These are phyloP conservation scores for Sporothrix pseudoabietina DNA, from an alignment of 2,329 filamentous ascomycete genomes.

Conservation along the genomic window DNA sequence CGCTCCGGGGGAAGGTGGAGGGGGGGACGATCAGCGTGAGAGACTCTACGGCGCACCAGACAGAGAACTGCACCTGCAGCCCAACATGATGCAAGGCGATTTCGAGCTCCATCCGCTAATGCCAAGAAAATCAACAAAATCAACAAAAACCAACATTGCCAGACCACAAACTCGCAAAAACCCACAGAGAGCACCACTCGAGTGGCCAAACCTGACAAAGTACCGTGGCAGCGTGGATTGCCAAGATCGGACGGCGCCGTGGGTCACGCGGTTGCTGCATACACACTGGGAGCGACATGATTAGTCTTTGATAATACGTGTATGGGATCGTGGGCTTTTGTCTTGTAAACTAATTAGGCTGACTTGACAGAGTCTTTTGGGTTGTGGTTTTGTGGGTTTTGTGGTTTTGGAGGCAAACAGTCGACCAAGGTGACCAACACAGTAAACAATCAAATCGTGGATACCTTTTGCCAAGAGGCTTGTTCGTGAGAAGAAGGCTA, in stretches of 20 bases:
- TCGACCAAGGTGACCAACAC: not conserved
- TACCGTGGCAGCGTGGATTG: not conserved
- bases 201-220: constrained; percentile 4
- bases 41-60: constrained; percentile 20
- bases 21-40: constrained; percentile 10
- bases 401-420: not conserved
- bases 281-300: not conserved
- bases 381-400: not conserved
- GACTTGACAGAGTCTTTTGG: not conserved
- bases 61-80: constrained; percentile 14
- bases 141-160: not conserved
- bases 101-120: not conserved
- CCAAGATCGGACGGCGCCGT: constrained; percentile 11
- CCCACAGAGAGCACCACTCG: not conserved
- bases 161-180: not conserved
- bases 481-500: not conserved
- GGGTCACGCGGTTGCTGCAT: not conserved
- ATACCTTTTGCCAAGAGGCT: not conserved
- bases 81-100: not conserved
- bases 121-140: constrained; percentile 21
- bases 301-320: not conserved
- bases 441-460: not conserved
- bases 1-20: constrained; percentile 7
- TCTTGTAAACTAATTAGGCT: not conserved
- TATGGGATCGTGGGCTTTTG: not conserved